phyloP scores from a whole-genome alignment of 495 filamentous ascomycete genomes.

The Trichocladium uniseriatum region DNA sequence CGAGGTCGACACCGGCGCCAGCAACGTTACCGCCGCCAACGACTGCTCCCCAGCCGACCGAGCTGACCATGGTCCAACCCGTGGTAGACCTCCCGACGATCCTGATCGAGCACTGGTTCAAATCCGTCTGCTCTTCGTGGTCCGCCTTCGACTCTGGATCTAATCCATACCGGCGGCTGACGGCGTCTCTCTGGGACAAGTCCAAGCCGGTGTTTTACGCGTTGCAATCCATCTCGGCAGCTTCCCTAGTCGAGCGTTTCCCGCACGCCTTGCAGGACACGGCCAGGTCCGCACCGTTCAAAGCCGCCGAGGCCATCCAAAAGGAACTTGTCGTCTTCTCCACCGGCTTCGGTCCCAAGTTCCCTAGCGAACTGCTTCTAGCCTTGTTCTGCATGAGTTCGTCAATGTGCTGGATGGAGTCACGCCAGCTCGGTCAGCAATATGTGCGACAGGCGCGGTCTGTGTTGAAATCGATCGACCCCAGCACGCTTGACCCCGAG shows the following conservation, averaged over 20 bases:
- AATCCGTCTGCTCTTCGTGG: slow-evolving; percentile 28
- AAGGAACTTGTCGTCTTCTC: slow-evolving; percentile 21
- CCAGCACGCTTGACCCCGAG: slow-evolving; percentile 9
- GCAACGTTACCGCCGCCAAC: too few species aligned
- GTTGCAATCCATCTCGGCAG: slow-evolving; percentile 26
- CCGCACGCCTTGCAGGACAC: slow-evolving; percentile 26
- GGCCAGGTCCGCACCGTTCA: slow-evolving; percentile 17
- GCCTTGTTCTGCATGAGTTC: slow-evolving; percentile 31
- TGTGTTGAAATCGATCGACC: slow-evolving; percentile 18
- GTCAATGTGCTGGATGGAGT: slow-evolving; percentile 29
- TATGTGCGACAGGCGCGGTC: slow-evolving; percentile 22
- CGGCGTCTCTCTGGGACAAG: slow-evolving; percentile 18
- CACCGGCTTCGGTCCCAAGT: slow-evolving; percentile 2
- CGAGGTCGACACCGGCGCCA: neutral
- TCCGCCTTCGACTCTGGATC: slow-evolving; percentile 24
- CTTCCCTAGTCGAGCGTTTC: slow-evolving; percentile 27
- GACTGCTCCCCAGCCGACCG: neutral
- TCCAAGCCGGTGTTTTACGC: slow-evolving; percentile 22
- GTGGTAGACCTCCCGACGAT: slow-evolving; percentile 27
- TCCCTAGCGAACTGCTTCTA: slow-evolving; percentile 24
- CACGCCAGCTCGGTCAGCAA: slow-evolving; percentile 23
- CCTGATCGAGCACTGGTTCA: slow-evolving; percentile 31
- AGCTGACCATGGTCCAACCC: slow-evolving; percentile 14
- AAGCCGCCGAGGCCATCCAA: slow-evolving; percentile 21
- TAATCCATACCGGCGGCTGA: slow-evolving; percentile 26